Evolutionary conservation across 2,329 filamentous ascomycete genomes (phyloP), one percentile per base, ranked within the genome.

Genomic region (Ophiostoma piceae): DNA sequence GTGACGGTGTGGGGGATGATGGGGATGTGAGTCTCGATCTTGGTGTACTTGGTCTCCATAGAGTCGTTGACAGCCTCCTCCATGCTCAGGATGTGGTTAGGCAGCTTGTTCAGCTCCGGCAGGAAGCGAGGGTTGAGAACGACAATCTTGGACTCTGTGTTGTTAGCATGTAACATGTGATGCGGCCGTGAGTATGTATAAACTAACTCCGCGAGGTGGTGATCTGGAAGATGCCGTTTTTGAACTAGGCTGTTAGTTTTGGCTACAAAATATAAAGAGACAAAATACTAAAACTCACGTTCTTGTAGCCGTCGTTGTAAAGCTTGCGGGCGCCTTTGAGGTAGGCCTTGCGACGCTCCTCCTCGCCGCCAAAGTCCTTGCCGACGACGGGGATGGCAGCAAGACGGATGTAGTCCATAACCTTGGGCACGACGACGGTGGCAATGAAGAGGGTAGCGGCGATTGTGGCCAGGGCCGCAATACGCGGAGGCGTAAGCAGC

Each of bases 61-160:
- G 43, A 47, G 76, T 71, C 75, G 81, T 71, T 71, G 29, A 77
- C 65, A 1, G 77, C 77, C 11, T 43, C 71, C 66, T 75, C 71
- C 47, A 78, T 75, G 73, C 75, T 78, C 16, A 79, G 70, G 2
- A 77, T 74, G 35, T 76, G 71, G 39, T 79, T 77, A 0, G 77
- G 77, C n/a, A 79, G 74, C 35, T 72, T 78, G 68, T 74, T 74
- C 12, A 79, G 74, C 70, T 79, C 77, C 32, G 69, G 65, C 16
- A 79, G 74, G 54, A 76, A 78, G 39, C 74, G 75, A 12, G 75
- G 74, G 0, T 77, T 74, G 1, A 79, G 68, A 1, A 79, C 77
- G 11, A 79, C 68, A 60, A 76, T 73, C 1, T 66, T 69, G 1
- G 72, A 71, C 9, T 75, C 75, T 77, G 57, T 35, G 37, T 26